Evolutionary conservation across 345 rosid species (phyloP), one percentile per base, ranked within the genome.

Genomic region (Turritis glabra): DNA sequence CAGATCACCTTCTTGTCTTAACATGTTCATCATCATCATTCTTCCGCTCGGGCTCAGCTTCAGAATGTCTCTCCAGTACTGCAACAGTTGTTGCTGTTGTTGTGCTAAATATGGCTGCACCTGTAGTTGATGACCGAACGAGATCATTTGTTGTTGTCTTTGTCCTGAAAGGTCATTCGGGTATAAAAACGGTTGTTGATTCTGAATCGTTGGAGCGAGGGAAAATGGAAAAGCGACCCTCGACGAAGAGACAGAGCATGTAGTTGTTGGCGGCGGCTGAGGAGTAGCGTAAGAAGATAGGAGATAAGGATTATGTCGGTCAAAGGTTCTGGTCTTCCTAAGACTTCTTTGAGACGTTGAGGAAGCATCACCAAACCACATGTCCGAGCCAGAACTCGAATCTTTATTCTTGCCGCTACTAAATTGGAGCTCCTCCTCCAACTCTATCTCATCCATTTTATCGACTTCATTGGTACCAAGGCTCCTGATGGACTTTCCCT

Each of bases 41-140:
- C 89, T 82, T 53, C 88, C 86, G 23, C 95, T 84, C 5, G 91
- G 93, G 48, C 89, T 86, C 48, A 87, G 67, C 76, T 83, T 93
- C 80, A 85, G 30, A 21, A 87, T 77, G 32, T 87, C 86, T 48
- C 82, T 82, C 87, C 93, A 89, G 65, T 82, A 82, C 76, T 80
- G 92, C 78, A 86, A 69, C 65, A 90, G 69, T 53, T 85, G 91
- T 64, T 85, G 94, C 17, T 84, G 88, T 33, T 80, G 83, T 13
- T 69, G 63, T 18, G 72, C 67, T 18, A 81, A 69, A 67, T 64
- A 80, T 8, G 78, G 84, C 17, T 85, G 83, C 51, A 54, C 84
- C 62, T 77, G 93, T 25, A 77, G 86, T 26, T 84, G 85, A 41
- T 86, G 69, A 50, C 64, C 76, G 66, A 93, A 93, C 46, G 96